phyloP scores from a whole-genome alignment of 2,329 filamentous ascomycete species.

The Neofusicoccum umdonicola region DNA sequence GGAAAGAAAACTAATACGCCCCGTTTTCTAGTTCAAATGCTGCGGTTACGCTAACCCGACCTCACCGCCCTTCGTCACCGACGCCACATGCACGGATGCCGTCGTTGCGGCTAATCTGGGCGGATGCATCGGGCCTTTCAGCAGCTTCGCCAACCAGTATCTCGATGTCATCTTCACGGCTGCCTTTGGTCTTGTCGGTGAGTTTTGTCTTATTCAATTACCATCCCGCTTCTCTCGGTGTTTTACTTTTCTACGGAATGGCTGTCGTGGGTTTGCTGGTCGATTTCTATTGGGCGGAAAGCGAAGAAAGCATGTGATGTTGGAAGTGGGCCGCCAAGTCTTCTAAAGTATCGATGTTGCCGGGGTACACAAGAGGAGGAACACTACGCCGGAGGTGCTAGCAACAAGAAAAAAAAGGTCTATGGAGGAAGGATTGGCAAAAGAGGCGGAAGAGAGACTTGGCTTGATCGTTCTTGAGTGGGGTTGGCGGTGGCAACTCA shows the following conservation, averaged over 20 bases:
- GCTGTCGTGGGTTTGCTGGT: not conserved
- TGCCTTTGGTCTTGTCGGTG: slow-evolving; percentile 74
- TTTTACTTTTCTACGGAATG: not conserved
- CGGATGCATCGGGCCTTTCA: slow-evolving; percentile 68
- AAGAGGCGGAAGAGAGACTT: not conserved
- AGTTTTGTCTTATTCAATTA: slow-evolving; percentile 23
- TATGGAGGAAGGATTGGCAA: not conserved
- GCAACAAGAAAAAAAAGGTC: not conserved
- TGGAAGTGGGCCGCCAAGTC: not conserved
- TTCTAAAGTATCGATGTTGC: not conserved
- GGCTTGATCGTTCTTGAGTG: not conserved
- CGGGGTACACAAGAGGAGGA: not conserved
- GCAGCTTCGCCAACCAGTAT: slow-evolving; percentile 66
- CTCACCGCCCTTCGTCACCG: slow-evolving; percentile 64
- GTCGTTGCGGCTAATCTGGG: slow-evolving; percentile 67
- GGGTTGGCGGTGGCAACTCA: slow-evolving; percentile 23
- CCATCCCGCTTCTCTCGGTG: not conserved
- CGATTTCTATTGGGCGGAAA: not conserved
- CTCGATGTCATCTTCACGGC: slow-evolving; percentile 76
- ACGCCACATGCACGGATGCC: slow-evolving; percentile 66
- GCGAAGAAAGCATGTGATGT: not conserved
- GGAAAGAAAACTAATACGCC: slow-evolving; percentile 18
- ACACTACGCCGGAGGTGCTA: not conserved
- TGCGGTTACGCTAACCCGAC: slow-evolving; percentile 76
- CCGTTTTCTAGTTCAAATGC: slow-evolving; percentile 63